Evolutionary conservation across 257 asterid genomes (phyloP).

Genomic region (Solanum virginianum): DNA sequence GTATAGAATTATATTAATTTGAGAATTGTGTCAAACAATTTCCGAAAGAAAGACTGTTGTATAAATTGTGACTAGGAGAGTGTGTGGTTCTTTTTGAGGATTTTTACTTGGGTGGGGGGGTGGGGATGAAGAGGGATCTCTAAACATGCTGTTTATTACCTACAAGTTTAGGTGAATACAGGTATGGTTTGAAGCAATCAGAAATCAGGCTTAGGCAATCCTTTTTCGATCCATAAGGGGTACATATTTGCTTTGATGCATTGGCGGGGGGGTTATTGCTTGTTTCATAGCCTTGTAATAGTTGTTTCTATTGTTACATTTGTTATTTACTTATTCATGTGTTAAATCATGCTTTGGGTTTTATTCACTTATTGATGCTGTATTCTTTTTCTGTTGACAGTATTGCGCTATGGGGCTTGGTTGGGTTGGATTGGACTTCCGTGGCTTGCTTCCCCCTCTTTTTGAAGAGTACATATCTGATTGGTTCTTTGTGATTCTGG

Average conservation of each 20-base stretch:
- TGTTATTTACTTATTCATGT: background rate
- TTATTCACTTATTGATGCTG: background rate
- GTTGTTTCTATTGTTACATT: background rate
- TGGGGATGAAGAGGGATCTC: background rate
- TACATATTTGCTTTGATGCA: background rate
- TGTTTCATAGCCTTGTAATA: background rate
- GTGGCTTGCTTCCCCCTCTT: constrained; percentile 93
- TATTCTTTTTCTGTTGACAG: constrained; percentile 33
- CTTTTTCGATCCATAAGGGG: background rate
- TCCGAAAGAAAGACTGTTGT: background rate
- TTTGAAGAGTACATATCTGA: constrained; percentile 74
- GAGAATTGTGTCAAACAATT: background rate
- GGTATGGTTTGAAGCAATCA: background rate
- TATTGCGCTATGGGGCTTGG: constrained; percentile 97
- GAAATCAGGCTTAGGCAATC: background rate
- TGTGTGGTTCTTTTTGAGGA: background rate
- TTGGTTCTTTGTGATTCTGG: background rate
- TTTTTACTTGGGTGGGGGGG: background rate
- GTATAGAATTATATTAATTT: background rate
- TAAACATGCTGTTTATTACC: background rate
- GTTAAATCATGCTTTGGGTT: background rate
- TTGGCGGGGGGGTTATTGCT: background rate
- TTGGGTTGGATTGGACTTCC: constrained; percentile 93
- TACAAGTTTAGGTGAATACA: background rate
- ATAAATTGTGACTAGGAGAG: background rate